Evolutionary conservation across 2,329 filamentous ascomycete genomes (phyloP).

Genomic region (Knoxdaviesia capensis): DNA sequence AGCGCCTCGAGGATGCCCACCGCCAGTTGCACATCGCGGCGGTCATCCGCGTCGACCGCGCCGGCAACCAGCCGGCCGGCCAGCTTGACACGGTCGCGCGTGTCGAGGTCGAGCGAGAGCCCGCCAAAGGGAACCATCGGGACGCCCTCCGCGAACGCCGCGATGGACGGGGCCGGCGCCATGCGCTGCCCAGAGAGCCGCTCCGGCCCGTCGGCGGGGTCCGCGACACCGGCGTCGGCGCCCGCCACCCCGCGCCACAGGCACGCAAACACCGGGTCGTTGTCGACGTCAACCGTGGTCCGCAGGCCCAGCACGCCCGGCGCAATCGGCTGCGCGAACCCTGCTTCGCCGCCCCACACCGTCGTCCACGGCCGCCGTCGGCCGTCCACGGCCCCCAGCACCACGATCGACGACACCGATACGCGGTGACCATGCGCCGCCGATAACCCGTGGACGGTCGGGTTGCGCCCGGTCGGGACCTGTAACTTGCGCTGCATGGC

Average conservation of each 20-base stretch:
- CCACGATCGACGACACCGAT: conserved; percentile 43
- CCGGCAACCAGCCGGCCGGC: conserved; percentile 50
- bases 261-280: conserved; percentile 50
- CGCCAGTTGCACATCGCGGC: conserved; percentile 29
- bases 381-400: conserved; percentile 50
- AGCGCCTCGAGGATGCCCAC: conserved; percentile 52
- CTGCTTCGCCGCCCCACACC: conserved; percentile 53
- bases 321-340: conserved; percentile 44
- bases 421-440: conserved; percentile 40
- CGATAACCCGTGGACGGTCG: conserved; percentile 43
- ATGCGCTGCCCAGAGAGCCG: conserved; percentile 13
- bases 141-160: too few relatives aligned
- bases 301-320: conserved; percentile 43
- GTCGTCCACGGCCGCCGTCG: conserved; percentile 54
- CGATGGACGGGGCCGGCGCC: too few relatives aligned
- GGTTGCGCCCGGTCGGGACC: conserved; percentile 38
- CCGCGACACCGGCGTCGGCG: conserved; percentile 14
- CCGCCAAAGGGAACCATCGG: too few relatives aligned
- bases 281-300: conserved; percentile 33
- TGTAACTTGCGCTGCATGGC: conserved; percentile 42
- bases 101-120: conserved; percentile 46
- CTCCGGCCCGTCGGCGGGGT: conserved; percentile 17
- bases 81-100: conserved; percentile 53
- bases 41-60: conserved; percentile 20
- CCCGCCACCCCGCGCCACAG: conserved; percentile 32